Evolutionary conservation across 257 asterid species (phyloP), one percentile per base, ranked within the genome.

Genomic region (Scutellaria minor): DNA sequence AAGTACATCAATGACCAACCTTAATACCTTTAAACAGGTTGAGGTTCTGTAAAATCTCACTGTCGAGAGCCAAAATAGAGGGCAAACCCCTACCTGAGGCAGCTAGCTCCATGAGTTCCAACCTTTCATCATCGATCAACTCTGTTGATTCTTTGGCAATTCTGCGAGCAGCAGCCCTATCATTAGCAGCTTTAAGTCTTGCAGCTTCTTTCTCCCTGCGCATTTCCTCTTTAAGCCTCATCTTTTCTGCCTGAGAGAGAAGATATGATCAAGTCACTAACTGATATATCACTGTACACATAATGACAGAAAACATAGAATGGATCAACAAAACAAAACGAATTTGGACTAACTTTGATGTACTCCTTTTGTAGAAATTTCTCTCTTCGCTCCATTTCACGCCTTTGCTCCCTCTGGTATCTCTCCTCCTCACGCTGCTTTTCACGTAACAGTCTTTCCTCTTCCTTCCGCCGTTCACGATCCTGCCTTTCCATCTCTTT

Each of bases 401-500:
- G 96, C 78, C 86, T 86, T 80, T 90, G 93, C 84, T 90, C 98
- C 75, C 90, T 83, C 76, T 78, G 95, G 68, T 8, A 79, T 75
- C 85, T 85, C 78, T 93, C 98, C 78, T 87, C 95, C 70, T 90
- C 95, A 20, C 96, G 93, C 76, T 74, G 96, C 80, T 87, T 87
- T 78, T 93, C 97, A n/a, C 98, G 95, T 76, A 93, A 73, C 73
- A 90, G 77, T 61, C 95, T 86, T 71, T 90, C 95, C 79, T 93
- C 97, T 80, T 90, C 98, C 83, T 80, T 90, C 58, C 90, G 86
- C 75, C 96, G 82, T 81, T 93, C 98, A 31, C 90, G 89, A 39
- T 90, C 95, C 75, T 73, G 96, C 83, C 96, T 87, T 80, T 93
- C 98, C 88, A 87, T 86, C 76, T 93, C 98, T 84, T 86, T 90